Conservation (phyloP, 2,329 filamentous ascomycete genomes). For the Clarireedia paspali region DNA sequence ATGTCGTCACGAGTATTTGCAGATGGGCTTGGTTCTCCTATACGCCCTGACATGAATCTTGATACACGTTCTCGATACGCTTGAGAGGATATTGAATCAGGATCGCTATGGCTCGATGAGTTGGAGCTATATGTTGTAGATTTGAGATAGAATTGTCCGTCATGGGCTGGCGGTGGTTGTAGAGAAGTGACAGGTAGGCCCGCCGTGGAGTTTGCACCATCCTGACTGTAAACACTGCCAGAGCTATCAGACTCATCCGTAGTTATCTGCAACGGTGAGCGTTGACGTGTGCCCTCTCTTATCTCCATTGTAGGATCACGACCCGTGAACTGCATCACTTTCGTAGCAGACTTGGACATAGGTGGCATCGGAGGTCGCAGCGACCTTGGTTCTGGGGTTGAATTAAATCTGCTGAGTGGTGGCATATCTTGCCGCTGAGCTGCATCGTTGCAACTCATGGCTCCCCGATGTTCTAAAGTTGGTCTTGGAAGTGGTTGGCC, state of each 20-base stretch:
- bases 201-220: not conserved
- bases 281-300: not conserved
- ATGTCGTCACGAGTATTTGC: not conserved
- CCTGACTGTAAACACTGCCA: constrained; percentile 2
- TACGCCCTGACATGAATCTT: not conserved
- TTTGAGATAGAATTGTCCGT: not conserved
- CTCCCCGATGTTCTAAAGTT: not conserved
- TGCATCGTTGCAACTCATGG: not conserved
- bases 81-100: not conserved
- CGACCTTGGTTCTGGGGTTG: constrained; percentile 1
- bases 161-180: not conserved
- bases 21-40: not conserved
- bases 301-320: constrained; percentile 11
- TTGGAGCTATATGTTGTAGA: not conserved
- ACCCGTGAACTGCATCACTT: constrained; percentile 19
- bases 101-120: not conserved
- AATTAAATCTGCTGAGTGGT: not conserved
- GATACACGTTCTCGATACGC: constrained; percentile 4
- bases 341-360: constrained; percentile 14
- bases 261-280: not conserved
- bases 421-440: not conserved
- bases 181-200: not conserved
- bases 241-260: constrained; percentile 7
- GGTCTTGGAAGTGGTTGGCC: constrained; percentile 4
- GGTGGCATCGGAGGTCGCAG: not conserved